Conservation (phyloP, 2,329 filamentous ascomycete genomes). For the Aspergillus sp. region DNA sequence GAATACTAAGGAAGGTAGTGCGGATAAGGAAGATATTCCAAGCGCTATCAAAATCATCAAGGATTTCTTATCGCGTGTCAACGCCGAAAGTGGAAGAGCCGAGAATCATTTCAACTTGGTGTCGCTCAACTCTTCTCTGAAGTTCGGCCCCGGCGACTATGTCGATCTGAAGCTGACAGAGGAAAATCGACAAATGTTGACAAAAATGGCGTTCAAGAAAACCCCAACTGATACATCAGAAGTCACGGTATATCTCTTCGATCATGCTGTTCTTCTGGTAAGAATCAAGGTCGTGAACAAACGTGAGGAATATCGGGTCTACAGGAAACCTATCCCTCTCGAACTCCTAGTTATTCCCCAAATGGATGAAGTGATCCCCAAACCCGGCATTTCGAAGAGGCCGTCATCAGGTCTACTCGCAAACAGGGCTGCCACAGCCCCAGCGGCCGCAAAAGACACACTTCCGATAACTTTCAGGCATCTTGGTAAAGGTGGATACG, state of each 20-base stretch:
- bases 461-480: slow-evolving; percentile 96
- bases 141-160: slow-evolving; percentile 84
- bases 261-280: slow-evolving; percentile 90
- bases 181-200: slow-evolving; percentile 86
- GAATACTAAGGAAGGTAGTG: slow-evolving; percentile 82
- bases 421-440: slow-evolving; percentile 52
- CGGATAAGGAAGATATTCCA: slow-evolving; percentile 88
- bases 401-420: slow-evolving; percentile 82
- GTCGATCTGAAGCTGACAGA: slow-evolving; percentile 95
- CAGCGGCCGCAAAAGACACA: slow-evolving; percentile 58
- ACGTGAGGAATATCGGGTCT: slow-evolving; percentile 90
- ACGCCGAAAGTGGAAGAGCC: slow-evolving; percentile 91
- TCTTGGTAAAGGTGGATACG: slow-evolving; percentile 92
- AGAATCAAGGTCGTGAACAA: slow-evolving; percentile 90
- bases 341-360: slow-evolving; percentile 91
- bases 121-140: slow-evolving; percentile 85
- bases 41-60: slow-evolving; percentile 85
- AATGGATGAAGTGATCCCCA: slow-evolving; percentile 94
- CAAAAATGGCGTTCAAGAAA: slow-evolving; percentile 94
- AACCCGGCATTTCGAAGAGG: slow-evolving; percentile 75
- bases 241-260: slow-evolving; percentile 92
- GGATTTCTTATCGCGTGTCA: slow-evolving; percentile 83
- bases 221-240: slow-evolving; percentile 82
- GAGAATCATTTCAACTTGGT: slow-evolving; percentile 97
- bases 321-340: slow-evolving; percentile 90